phyloP scores from a whole-genome alignment of 1,284 basidiomycete genomes.

The Boletus mariae region DNA sequence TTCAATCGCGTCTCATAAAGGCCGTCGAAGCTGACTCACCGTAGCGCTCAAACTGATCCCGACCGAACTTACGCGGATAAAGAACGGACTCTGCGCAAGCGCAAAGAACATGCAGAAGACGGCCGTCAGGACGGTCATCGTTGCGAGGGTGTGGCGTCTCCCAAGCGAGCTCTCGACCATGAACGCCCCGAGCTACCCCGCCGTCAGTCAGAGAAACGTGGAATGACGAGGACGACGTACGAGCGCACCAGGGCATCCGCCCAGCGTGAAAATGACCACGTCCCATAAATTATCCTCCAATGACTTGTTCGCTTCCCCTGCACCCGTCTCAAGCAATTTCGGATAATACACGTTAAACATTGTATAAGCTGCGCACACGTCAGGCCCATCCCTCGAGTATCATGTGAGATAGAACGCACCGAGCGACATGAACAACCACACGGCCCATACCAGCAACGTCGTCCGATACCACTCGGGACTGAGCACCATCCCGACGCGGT shows the following conservation, averaged over 20 bases:
- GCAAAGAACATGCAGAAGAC: conserved; percentile 77
- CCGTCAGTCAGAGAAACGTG: neutral
- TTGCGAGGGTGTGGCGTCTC: conserved; percentile 73
- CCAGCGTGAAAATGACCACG: conserved; percentile 78
- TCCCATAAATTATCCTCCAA: conserved; percentile 75
- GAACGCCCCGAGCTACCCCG: conserved; percentile 76
- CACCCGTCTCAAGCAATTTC: conserved; percentile 73
- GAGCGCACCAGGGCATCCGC: conserved; percentile 84
- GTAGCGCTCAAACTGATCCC: conserved; percentile 82
- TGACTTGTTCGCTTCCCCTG: conserved; percentile 39
- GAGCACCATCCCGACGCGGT: conserved; percentile 74
- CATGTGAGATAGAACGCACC: conserved; percentile 44
- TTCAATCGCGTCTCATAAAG: neutral
- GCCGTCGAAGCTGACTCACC: conserved; percentile 39
- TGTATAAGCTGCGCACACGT: conserved; percentile 61
- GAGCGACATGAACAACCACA: conserved; percentile 80
- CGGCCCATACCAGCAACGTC: conserved; percentile 80
- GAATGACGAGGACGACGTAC: conserved; percentile 40
- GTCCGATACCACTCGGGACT: conserved; percentile 79
- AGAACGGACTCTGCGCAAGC: conserved; percentile 54
- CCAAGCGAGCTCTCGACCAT: conserved; percentile 81
- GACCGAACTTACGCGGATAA: conserved; percentile 74
- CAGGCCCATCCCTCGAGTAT: neutral
- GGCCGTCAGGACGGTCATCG: conserved; percentile 80
- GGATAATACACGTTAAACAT: conserved; percentile 88